phyloP scores from a whole-genome alignment of 495 filamentous ascomycete genomes.

The Articulospora tetracladia region DNA sequence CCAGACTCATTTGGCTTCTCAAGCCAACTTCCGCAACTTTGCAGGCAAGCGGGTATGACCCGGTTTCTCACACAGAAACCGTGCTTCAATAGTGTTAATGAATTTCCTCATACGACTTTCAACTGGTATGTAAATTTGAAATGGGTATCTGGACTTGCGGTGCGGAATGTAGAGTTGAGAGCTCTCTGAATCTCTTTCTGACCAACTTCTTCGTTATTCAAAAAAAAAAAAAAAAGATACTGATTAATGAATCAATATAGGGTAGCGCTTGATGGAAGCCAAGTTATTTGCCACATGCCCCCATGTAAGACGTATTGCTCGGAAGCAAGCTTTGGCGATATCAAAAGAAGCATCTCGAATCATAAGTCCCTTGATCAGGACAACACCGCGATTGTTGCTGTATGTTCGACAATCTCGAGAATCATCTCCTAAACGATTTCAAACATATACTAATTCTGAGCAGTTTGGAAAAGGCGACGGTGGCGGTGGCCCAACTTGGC shows the following conservation, averaged over 20 bases:
- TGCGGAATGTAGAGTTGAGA: too few species aligned
- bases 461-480: conserved; percentile 98
- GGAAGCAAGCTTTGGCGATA: conserved; percentile 90
- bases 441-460: too few species aligned
- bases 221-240: too few species aligned
- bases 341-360: conserved; percentile 83
- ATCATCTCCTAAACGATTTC: too few species aligned
- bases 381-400: conserved; percentile 76
- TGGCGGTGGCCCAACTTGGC: conserved; percentile 88
- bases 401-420: too few species aligned
- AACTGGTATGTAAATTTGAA: too few species aligned
- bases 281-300: conserved; percentile 98
- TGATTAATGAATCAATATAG: too few species aligned
- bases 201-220: too few species aligned
- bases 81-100: conserved; percentile 94
- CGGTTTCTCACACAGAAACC: conserved; percentile 98
- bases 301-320: conserved; percentile 94
- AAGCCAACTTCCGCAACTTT: conserved; percentile 88
- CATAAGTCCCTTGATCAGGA: conserved; percentile 96
- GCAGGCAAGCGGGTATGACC: conserved; percentile 86
- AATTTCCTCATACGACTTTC: conserved; percentile 97
- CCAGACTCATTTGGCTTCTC: conserved; percentile 98
- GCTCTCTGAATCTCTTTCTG: too few species aligned
- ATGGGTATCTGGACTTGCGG: too few species aligned
- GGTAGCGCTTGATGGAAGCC: conserved; percentile 90